A percentile compares a stretch with the other conserved stretches of the same genome.
phyloP scores from a whole-genome alignment of 176 grass and related monocot species.

The Carex cristatella region DNA sequence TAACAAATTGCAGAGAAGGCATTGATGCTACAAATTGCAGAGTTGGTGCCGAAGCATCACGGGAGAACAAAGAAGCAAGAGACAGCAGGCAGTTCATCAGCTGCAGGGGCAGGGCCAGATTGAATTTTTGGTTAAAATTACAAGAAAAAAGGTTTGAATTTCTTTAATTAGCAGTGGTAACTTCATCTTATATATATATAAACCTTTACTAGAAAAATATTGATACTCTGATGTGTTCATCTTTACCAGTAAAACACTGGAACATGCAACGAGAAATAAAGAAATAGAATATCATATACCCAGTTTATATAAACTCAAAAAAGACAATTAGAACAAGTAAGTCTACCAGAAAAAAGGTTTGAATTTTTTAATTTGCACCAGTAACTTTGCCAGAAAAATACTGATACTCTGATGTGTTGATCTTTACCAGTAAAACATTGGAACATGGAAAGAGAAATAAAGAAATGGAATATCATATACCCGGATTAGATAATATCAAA shows the following conservation, averaged over 20 bases:
- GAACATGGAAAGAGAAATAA: slow-evolving; percentile 29
- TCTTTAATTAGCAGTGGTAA: too few relatives aligned
- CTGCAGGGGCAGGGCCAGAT: not conserved
- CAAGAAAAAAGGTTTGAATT: too few relatives aligned
- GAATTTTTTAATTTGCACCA: too few relatives aligned
- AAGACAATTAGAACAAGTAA: slow-evolving; percentile 42
- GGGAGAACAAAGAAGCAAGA: slow-evolving; percentile 90
- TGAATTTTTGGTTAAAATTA: too few relatives aligned
- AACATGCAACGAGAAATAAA: slow-evolving; percentile 38
- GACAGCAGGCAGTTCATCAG: slow-evolving; percentile 21
- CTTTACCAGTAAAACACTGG: too few relatives aligned
- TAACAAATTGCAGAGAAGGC: slow-evolving; percentile 12
- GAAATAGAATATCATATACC: slow-evolving; percentile 95
- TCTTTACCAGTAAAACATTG: too few relatives aligned
- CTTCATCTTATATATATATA: too few relatives aligned
- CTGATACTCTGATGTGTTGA: not conserved
- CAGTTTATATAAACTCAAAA: slow-evolving; percentile 90
- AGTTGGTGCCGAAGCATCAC: slow-evolving; percentile 85
- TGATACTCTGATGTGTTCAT: not conserved
- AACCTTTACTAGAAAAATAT: not conserved
- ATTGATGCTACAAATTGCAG: slow-evolving; percentile 73
- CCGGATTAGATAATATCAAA: slow-evolving; percentile 85
- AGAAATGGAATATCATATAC: slow-evolving; percentile 96
- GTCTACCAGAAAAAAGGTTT: too few relatives aligned
- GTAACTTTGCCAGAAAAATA: not conserved